Evolutionary conservation across 768 basidiomycete genomes (phyloP).

Genomic region (Myochromella boudieri): DNA sequence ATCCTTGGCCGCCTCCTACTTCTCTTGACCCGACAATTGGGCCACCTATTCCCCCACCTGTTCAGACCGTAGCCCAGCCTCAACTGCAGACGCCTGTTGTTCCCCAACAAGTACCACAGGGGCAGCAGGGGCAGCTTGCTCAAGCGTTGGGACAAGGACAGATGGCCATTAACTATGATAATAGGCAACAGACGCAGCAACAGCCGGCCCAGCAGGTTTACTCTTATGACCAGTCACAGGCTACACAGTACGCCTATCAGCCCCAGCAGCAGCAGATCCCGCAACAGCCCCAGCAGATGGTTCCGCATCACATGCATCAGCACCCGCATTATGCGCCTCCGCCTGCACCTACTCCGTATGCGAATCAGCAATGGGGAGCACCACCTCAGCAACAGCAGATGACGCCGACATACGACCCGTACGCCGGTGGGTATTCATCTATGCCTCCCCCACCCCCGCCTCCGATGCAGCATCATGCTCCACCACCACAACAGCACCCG

Average conservation of each 20-base stretch:
- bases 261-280: not conserved
- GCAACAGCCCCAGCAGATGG: not conserved
- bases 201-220: conserved; percentile 1
- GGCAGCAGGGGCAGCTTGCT: not conserved
- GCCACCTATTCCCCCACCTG: conserved; percentile 34
- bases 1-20: conserved; percentile 30
- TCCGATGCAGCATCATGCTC: not conserved
- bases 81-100: not conserved
- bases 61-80: conserved; percentile 19
- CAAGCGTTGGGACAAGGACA: conserved; percentile 7
- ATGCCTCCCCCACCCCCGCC: conserved; percentile 2
- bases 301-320: not conserved
- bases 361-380: not conserved
- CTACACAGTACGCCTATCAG: conserved; percentile 4
- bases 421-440: conserved; percentile 5
- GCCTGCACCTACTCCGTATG: not conserved
- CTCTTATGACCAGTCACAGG: conserved; percentile 1
- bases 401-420: conserved; percentile 19
- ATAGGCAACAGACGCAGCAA: conserved; percentile 5
- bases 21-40: conserved; percentile 32
- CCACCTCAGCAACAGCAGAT: conserved; percentile 6
- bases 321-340: not conserved
- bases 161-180: not conserved
- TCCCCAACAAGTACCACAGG: no score
- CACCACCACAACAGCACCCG: conserved; percentile 9